Conservation (phyloP, 164 flowering plant genomes). For the Kingdonia uniflora region DNA sequence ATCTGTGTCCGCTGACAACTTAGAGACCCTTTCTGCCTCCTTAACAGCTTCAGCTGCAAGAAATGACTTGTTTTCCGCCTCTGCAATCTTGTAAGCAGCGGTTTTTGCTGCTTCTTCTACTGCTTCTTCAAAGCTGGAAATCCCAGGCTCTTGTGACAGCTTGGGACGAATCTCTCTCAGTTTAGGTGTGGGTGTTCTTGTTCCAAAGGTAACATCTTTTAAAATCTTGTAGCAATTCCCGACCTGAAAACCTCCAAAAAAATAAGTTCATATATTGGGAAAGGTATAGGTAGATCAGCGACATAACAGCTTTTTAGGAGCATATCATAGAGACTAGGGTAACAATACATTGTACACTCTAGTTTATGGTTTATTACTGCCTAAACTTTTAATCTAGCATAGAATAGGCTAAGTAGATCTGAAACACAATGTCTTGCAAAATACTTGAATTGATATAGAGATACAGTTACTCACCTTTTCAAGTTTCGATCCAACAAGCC, state of each 20-base stretch:
- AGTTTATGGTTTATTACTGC: background rate
- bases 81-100: constrained; percentile 67
- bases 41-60: constrained; percentile 72
- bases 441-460: background rate
- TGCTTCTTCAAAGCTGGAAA: constrained; percentile 11
- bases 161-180: constrained; percentile 25
- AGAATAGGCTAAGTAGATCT: background rate
- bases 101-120: constrained; percentile 41
- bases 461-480: constrained; percentile 50
- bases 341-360: background rate
- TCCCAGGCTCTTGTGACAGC: constrained; percentile 15
- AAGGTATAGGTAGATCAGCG: background rate
- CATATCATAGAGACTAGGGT: background rate
- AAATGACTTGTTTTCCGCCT: constrained; percentile 64
- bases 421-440: background rate
- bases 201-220: constrained; percentile 16
- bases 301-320: background rate
- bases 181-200: constrained; percentile 39
- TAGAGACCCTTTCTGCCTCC: constrained; percentile 54
- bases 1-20: constrained; percentile 62
- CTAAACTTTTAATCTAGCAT: background rate
- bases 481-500: constrained; percentile 70
- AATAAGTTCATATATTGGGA: background rate
- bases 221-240: constrained; percentile 46
- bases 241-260: constrained; percentile 29